A percentile compares a stretch with the other conserved stretches of the same genome.
phyloP scores from a whole-genome alignment of 1,284 basidiomycete species.

The Malassezia equina region DNA sequence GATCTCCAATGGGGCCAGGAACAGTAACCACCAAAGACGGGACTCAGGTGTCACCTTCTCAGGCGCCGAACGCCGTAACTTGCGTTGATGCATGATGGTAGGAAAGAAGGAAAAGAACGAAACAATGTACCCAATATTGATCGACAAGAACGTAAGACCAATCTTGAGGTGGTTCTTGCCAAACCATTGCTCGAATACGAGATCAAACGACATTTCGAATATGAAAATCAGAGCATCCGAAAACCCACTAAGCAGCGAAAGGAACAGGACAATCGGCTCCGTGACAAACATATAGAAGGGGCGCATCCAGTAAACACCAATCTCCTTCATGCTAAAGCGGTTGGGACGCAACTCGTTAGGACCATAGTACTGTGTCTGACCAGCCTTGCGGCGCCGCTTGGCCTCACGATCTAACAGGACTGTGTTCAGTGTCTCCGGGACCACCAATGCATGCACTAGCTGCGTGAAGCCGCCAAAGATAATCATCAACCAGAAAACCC shows the following conservation, averaged over 20 bases:
- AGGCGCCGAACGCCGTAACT: slow-evolving; percentile 31
- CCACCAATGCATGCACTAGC: slow-evolving; percentile 48
- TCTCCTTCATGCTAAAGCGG: slow-evolving; percentile 46
- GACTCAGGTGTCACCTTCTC: slow-evolving; percentile 44
- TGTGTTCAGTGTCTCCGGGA: slow-evolving; percentile 50
- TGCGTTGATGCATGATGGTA: slow-evolving; percentile 39
- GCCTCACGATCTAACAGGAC: slow-evolving; percentile 50
- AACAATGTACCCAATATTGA: slow-evolving; percentile 50
- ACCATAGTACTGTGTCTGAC: slow-evolving; percentile 48
- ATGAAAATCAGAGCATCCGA: slow-evolving; percentile 50
- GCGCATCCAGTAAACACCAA: slow-evolving; percentile 46
- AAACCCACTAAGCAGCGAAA: slow-evolving; percentile 50
- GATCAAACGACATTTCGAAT: slow-evolving; percentile 49
- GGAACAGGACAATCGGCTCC: slow-evolving; percentile 51
- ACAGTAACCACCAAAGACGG: slow-evolving; percentile 49
- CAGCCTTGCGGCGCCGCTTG: slow-evolving; percentile 41
- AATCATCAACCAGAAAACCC: slow-evolving; percentile 50
- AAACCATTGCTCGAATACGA: slow-evolving; percentile 49
- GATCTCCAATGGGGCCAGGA: slow-evolving; percentile 46
- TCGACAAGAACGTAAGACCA: slow-evolving; percentile 48
- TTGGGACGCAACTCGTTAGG: slow-evolving; percentile 49
- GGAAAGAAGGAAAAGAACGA: slow-evolving; percentile 48
- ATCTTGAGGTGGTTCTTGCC: slow-evolving; percentile 44
- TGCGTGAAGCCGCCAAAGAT: slow-evolving; percentile 50
- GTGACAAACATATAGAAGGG: slow-evolving; percentile 48